Evolutionary conservation across 2,329 filamentous ascomycete genomes (phyloP), one percentile per base, ranked within the genome.

Genomic region (Cladosporium sp.): DNA sequence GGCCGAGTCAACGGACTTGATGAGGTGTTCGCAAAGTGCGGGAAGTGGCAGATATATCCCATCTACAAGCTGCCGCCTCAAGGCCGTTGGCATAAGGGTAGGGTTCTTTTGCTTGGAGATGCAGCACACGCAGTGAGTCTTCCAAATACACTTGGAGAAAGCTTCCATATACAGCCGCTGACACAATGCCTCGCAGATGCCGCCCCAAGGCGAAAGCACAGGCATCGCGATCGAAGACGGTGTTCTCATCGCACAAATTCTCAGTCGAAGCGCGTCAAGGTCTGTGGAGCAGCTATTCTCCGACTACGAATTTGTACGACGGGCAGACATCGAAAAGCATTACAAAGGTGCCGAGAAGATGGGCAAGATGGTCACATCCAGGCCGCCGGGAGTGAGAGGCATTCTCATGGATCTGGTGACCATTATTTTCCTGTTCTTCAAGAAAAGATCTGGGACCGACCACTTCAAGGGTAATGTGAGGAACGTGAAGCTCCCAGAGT

Each of bases 121-220:
- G 80, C 81, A 28, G 81, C 80, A 5, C 80, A 83, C 67, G 80
- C 80, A 39, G 80, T 81, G 75, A 58, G 78, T 74, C n/a, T n/a
- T n/a, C n/a, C n/a, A n/a, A 2, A 23, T 30, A 32, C 36, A 46
- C n/a, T 10, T 46, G n/a, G 8, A 8, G n/a, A 21, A 18, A 46
- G 7, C n/a, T 2, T 21, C 3, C 39, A 7, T 11, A 21, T n/a
- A 11, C 10, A n/a, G 1, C 26, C 46, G 36, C 39, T 57, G 59
- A 66, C 67, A 68, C 32, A 72, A 59, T 63, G 7, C 21, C 43
- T 57, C 13, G 34, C 23, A 81, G 79, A 82, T 82, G 80, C 80
- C 80, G 1, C 80, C 80, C 0, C 77, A 78, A 25, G 80, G 81
- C 53, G 80, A 82, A 71, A 80, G 78, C 6, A 79, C 79, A 8